Conservation (phyloP, 2,329 filamentous ascomycete species). For the Fusarium euwallaceae region DNA sequence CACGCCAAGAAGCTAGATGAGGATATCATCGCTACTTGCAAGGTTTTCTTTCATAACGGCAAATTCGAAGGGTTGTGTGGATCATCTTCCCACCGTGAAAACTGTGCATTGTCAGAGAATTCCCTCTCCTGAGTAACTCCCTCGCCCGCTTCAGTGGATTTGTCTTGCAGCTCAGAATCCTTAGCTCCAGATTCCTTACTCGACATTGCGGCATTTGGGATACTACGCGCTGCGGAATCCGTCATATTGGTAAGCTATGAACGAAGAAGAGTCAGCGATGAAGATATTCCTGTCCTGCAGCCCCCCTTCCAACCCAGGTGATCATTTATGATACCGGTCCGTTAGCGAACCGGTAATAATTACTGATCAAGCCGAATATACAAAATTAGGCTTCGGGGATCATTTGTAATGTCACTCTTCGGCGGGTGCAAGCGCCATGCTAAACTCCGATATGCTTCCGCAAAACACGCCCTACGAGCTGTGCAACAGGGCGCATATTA, state of each 20-base stretch:
- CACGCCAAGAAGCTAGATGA: background rate
- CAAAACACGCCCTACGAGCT: background rate
- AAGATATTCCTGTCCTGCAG: background rate
- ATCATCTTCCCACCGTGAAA: background rate
- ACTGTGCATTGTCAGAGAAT: background rate
- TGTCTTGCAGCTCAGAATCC: background rate
- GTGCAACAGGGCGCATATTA: background rate
- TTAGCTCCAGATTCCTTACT: background rate
- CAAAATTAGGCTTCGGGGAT: background rate
- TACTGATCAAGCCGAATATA: background rate
- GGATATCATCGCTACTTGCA: background rate
- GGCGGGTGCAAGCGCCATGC: background rate
- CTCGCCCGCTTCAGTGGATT: background rate
- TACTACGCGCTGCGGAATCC: background rate
- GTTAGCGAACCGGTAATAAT: background rate
- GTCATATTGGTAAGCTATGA: background rate
- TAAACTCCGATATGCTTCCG: background rate
- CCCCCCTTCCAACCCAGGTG: background rate
- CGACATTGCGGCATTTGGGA: background rate
- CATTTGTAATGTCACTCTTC: background rate
- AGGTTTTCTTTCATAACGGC: background rate
- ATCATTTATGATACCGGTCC: background rate
- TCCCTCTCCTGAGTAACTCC: background rate
- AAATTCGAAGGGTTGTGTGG: background rate
- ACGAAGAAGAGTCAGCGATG: background rate